phyloP scores from a whole-genome alignment of 1,284 basidiomycete species.

The Limonomyces culmigenus region DNA sequence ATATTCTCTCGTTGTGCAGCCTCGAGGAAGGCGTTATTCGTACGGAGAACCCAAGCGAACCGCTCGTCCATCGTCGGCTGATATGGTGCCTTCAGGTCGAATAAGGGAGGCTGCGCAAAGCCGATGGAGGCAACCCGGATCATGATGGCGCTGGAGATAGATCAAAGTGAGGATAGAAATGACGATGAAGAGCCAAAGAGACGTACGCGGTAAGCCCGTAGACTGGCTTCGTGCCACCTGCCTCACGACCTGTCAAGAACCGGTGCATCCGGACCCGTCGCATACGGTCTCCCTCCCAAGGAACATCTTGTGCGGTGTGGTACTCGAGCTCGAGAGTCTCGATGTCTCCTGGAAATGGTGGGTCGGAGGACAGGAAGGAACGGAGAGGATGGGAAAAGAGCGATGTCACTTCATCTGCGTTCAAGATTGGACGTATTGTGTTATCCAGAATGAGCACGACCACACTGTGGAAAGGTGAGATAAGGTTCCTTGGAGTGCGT shows the following conservation, averaged over 20 bases:
- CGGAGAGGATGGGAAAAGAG: slow-evolving; percentile 72
- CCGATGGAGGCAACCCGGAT: slow-evolving; percentile 53
- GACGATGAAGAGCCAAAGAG: background rate
- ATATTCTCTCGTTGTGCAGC: no score
- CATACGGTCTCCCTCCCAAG: slow-evolving; percentile 21
- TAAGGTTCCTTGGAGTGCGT: background rate
- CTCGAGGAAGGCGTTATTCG: slow-evolving; percentile 26
- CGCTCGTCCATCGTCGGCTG: slow-evolving; percentile 35
- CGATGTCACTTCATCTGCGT: slow-evolving; percentile 56
- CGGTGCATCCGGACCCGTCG: slow-evolving; percentile 42
- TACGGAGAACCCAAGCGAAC: slow-evolving; percentile 39
- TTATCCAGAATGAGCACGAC: slow-evolving; percentile 69
- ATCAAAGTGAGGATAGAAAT: slow-evolving; percentile 1
- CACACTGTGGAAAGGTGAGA: slow-evolving; percentile 33
- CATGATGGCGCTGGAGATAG: slow-evolving; percentile 41
- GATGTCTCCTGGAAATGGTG: slow-evolving; percentile 40
- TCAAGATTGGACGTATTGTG: slow-evolving; percentile 61
- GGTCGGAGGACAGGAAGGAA: slow-evolving; percentile 50
- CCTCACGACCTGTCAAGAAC: slow-evolving; percentile 71
- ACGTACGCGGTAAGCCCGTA: slow-evolving; percentile 70
- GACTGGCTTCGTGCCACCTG: slow-evolving; percentile 66
- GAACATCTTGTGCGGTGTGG: slow-evolving; percentile 25
- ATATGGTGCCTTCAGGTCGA: slow-evolving; percentile 38
- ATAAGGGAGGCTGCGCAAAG: slow-evolving; percentile 45
- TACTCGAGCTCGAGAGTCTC: slow-evolving; percentile 42